Evolutionary conservation across 495 filamentous ascomycete species (phyloP), one percentile per base, ranked within the genome.

Genomic region (Rhypophila decipiens): DNA sequence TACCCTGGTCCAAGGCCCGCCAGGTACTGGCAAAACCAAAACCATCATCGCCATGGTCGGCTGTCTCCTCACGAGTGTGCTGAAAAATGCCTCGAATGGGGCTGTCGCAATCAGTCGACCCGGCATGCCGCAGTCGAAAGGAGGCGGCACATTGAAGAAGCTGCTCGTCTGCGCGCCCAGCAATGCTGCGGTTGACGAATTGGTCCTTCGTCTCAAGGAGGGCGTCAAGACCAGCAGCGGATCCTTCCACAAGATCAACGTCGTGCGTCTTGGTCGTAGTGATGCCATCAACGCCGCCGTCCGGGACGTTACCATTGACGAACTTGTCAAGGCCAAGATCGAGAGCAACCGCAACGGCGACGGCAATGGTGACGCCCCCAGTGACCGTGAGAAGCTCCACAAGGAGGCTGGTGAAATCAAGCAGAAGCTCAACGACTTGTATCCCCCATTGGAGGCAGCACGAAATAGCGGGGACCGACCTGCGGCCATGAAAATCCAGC

Each of bases 11-110:
- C 93, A 98, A 66, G 93, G 93, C 34, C 94, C 93, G 41, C 93
- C 93, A 1, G 93, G 93, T 58, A 93, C 91, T 3, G 93, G 93
- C 58, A 98, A 98, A 67, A 98, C 93, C 0, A 98, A 97, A 63
- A 98, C 93, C 0, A 97, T 98, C 45, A 80, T 95, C 49, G 93
- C 91, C 39, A 95, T 97, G 70, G 88, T 96, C 12, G 93, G 93
- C 36, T 87, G 88, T 50, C 72, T 97, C 7, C 58, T 98, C 11
- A 88, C 80, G 4, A 73, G 74, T 37, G 69, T 56, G n/a, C 69
- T 89, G 23, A 63, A 62, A 60, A 53, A 50, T 57, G 74, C 63
- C 47, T 68, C 50, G 44, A 70, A 47, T 27, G 51, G 39, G 4
- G 76, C 73, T 7, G 71, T 75, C 4, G 55, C 71, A 29, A 73